These are phyloP conservation scores for Glomus cerebriforme DNA, from an alignment of 192 early-diverging fungal species.

Conservation along the genomic window DNA sequence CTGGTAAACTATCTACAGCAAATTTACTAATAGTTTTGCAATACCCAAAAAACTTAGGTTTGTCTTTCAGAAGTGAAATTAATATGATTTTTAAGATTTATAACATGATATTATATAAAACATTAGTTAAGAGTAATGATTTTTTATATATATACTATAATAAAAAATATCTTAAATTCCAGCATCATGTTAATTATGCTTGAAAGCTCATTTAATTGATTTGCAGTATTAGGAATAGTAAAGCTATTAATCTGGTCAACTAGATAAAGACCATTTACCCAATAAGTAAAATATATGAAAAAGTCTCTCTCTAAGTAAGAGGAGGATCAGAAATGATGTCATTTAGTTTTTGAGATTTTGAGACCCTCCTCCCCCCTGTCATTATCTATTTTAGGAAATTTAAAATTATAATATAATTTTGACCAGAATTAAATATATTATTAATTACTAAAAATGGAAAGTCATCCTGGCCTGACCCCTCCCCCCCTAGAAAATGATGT, in stretches of 20 bases:
- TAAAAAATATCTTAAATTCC: conserved; percentile 13
- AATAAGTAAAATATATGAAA: conserved; percentile 13
- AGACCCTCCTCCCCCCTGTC: too few relatives aligned
- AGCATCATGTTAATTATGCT: neutral
- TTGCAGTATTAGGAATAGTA: conserved; percentile 1
- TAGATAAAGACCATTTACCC: conserved; percentile 21
- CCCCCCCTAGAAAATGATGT: too few relatives aligned
- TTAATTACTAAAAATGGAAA: too few relatives aligned
- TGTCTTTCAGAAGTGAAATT: conserved; percentile 5
- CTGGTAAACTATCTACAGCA: neutral
- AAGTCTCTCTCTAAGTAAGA: conserved; percentile 1
- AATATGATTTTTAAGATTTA: conserved; percentile 5
- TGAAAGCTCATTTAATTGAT: conserved; percentile 15
- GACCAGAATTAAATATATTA: too few relatives aligned
- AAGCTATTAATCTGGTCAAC: conserved; percentile 18
- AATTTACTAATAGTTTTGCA: neutral
- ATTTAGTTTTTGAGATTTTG: too few relatives aligned
- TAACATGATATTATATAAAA: neutral
- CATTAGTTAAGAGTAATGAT: neutral
- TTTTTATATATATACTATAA: neutral
- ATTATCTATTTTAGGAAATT: too few relatives aligned
- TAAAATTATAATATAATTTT: too few relatives aligned
- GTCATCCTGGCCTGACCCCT: too few relatives aligned
- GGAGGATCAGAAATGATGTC: neutral
- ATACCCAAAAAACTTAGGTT: neutral